A percentile compares a stretch with the other conserved stretches of the same genome.
These are phyloP conservation scores for Fusarium verrucosum DNA, from an alignment of 2,329 filamentous ascomycete species.

Conservation along the genomic window DNA sequence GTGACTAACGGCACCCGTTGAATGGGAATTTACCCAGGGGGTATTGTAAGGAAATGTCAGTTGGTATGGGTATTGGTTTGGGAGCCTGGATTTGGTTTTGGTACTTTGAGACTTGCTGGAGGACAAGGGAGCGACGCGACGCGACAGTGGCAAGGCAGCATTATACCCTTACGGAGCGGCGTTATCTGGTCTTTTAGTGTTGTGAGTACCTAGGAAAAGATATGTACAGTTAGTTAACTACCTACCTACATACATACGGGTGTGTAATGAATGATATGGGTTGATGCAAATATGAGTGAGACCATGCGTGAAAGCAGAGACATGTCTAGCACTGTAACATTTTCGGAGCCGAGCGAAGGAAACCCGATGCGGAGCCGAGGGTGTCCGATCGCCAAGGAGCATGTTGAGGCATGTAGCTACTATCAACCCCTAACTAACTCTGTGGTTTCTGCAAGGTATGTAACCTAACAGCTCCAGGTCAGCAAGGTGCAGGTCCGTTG, in stretches of 20 bases:
- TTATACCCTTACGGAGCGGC: slow-evolving; percentile 33
- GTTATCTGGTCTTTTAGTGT: slow-evolving; percentile 7
- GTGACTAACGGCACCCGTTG: slow-evolving; percentile 19
- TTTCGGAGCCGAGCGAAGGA: background rate
- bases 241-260: background rate
- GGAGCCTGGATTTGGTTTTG: slow-evolving; percentile 6
- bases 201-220: background rate
- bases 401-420: no score
- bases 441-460: background rate
- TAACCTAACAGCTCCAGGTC: background rate
- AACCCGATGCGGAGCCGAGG: background rate
- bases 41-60: background rate
- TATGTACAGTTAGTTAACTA: no score
- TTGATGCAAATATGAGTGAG: background rate
- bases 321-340: background rate
- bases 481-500: background rate
- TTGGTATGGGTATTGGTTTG: slow-evolving; percentile 1
- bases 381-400: background rate
- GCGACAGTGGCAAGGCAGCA: slow-evolving; percentile 13
- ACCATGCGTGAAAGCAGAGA: no score
- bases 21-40: background rate
- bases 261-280: background rate
- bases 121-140: no score
- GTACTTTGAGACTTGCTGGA: background rate
- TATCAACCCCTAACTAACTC: background rate